Evolutionary conservation across 2,329 filamentous ascomycete genomes (phyloP).

Genomic region (Fusarium oxysporum): DNA sequence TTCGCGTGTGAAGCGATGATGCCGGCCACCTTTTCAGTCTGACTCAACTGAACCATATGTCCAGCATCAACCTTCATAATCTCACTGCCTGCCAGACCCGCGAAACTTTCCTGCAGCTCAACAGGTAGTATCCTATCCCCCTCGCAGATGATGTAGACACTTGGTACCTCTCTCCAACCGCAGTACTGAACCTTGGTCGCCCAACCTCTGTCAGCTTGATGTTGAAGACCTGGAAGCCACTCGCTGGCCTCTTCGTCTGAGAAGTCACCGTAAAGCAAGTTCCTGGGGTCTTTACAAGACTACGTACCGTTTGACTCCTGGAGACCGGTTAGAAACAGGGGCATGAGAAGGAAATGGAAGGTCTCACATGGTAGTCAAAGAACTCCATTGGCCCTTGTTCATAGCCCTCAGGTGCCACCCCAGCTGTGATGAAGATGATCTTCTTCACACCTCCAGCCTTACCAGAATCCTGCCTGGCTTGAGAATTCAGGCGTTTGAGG

Average conservation of each 20-base stretch:
- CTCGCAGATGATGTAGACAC: background rate
- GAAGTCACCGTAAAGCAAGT: background rate
- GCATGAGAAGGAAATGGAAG: accelerated
- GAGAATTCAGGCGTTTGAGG: background rate
- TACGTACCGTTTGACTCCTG: background rate
- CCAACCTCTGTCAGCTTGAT: background rate
- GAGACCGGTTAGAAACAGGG: accelerated
- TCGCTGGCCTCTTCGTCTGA: background rate
- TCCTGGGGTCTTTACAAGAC: background rate
- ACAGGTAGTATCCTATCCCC: background rate
- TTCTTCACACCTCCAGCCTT: background rate
- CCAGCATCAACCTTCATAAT: background rate
- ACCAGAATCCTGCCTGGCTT: background rate
- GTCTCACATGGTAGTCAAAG: background rate
- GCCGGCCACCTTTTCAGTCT: background rate
- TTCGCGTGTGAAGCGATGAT: background rate
- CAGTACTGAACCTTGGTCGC: background rate
- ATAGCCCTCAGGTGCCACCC: background rate
- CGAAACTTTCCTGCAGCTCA: background rate
- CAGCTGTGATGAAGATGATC: background rate
- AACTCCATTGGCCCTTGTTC: background rate
- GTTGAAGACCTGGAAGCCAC: background rate
- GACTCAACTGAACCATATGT: background rate
- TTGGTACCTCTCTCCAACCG: background rate
- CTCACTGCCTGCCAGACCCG: background rate